Conservation (phyloP, 2,329 filamentous ascomycete genomes). For the Verruconis gallopava region DNA sequence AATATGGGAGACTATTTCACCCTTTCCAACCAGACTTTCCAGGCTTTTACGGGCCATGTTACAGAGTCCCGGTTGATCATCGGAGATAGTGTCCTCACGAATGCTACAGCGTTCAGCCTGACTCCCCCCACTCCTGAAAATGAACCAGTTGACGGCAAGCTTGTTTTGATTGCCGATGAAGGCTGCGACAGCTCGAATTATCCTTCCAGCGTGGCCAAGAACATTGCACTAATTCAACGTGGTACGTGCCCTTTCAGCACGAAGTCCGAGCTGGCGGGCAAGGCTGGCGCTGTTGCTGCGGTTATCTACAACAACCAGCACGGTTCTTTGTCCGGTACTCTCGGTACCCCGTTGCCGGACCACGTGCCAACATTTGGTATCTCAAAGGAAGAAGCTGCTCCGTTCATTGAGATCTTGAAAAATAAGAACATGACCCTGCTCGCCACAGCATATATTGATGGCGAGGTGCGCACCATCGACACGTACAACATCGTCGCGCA, state of each 20-base stretch:
- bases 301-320: constrained; percentile 63
- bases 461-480: constrained; percentile 10
- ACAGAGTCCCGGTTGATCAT: constrained; percentile 22
- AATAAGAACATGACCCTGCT: constrained; percentile 23
- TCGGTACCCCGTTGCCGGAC: constrained; percentile 38
- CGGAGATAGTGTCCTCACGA: constrained; percentile 21
- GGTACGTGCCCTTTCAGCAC: constrained; percentile 8
- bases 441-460: constrained; percentile 5
- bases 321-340: constrained; percentile 51
- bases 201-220: constrained; percentile 1
- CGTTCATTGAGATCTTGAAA: constrained; percentile 42
- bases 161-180: constrained; percentile 22
- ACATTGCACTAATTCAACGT: constrained; percentile 9
- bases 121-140: constrained; percentile 25
- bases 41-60: constrained; percentile 18
- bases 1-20: constrained; percentile 48
- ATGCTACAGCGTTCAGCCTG: constrained; percentile 22
- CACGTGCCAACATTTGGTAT: constrained; percentile 60
- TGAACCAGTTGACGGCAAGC: constrained; percentile 22
- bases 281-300: constrained; percentile 55
- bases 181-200: constrained; percentile 8
- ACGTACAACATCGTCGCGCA: constrained; percentile 24
- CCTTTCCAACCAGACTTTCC: constrained; percentile 36
- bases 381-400: constrained; percentile 43
- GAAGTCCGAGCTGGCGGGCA: constrained; percentile 8